Percentiles rank a stretch among this genome's conserved stretches.
Evolutionary conservation across 2,329 filamentous ascomycete species (phyloP).

Genomic region (Xenosphaeropsis pyriputrescens): DNA sequence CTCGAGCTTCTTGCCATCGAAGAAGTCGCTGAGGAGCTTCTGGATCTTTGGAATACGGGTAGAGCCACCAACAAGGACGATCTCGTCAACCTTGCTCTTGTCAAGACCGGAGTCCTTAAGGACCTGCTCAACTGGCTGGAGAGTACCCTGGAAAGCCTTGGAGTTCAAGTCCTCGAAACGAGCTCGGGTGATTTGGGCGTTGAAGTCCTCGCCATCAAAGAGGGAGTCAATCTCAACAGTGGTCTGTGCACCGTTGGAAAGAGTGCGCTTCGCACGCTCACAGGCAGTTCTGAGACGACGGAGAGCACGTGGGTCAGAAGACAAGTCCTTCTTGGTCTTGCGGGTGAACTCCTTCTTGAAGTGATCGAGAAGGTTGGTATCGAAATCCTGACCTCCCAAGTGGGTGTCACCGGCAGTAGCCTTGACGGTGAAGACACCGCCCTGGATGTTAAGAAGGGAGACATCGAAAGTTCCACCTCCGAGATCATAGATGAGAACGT

Average conservation of each 20-base stretch:
- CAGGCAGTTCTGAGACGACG: conserved; percentile 94
- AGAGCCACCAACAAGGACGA: conserved; percentile 95
- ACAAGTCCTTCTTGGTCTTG: conserved; percentile 70
- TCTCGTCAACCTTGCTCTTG: conserved; percentile 91
- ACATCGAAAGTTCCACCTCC: conserved; percentile 99
- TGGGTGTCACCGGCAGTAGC: conserved; percentile 96
- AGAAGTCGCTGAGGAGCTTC: conserved; percentile 98
- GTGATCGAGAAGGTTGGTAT: conserved; percentile 87
- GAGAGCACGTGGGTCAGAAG: conserved; percentile 77
- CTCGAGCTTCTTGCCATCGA: conserved; percentile 99
- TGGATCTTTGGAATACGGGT: conserved; percentile 98
- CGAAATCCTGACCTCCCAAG: conserved; percentile 91
- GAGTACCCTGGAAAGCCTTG: conserved; percentile 84
- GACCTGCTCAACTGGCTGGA: conserved; percentile 92
- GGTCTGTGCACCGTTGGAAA: conserved; percentile 94
- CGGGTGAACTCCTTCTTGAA: conserved; percentile 90
- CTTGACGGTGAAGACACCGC: conserved; percentile 98
- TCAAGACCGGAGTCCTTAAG: conserved; percentile 82
- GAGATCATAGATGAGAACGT: conserved; percentile 98
- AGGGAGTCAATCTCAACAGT: conserved; percentile 98
- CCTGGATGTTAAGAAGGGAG: conserved; percentile 95
- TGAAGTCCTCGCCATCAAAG: conserved; percentile 96
- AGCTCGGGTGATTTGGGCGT: conserved; percentile 92
- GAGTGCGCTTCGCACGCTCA: conserved; percentile 98
- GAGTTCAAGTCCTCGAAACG: conserved; percentile 98